Evolutionary conservation across 2,329 filamentous ascomycete genomes (phyloP), one percentile per base, ranked within the genome.

Genomic region (Cladophialophora exuberans): DNA sequence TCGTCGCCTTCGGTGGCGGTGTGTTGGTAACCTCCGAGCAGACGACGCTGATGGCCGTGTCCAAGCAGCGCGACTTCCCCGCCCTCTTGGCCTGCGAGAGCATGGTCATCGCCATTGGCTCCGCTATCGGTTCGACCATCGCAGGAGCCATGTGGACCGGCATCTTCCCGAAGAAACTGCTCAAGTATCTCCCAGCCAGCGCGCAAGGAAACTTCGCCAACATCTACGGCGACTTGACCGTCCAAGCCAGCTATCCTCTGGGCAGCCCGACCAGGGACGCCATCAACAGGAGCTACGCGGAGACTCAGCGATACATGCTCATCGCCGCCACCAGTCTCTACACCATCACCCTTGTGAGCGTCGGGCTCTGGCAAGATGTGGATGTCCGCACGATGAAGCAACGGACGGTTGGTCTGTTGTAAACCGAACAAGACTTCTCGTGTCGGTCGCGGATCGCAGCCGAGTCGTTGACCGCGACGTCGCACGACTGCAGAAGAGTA

Each of bases 31-130:
- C 81, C 59, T 73, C 73, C 59, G 72, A 79, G 62, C 77, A 85
- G 62, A 76, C 85, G 47, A 79, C 81, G 9, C 75, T 83, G 31
- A 79, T 84, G 65, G 74, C 79, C 1, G 74, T 77, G 3, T 76
- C 78, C 10, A 72, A 72, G 36, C 80, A 83, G 53, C 72, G 78
- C 54, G 72, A 82, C 52, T 70, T 83, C 15, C 78, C 80, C 11
- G 64, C 67, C 35, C 57, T 70, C 18, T 33, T 71, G 82, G 57
- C 59, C 15, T 38, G 68, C 6, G 52, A 69, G 17, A 59, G 64
- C 30, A 53, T 72, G 2, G 67, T 69, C 36, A 57, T 63, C 2
- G 67, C 56, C 33, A 61, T 73, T 10, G 72, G 71, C 7, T 66
- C 62, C 23, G 66, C 70, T 7, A 61, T 71, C 17, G 72, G 72